Conservation (phyloP, 2,329 filamentous ascomycete genomes). For the Scedosporium aurantiacum region DNA sequence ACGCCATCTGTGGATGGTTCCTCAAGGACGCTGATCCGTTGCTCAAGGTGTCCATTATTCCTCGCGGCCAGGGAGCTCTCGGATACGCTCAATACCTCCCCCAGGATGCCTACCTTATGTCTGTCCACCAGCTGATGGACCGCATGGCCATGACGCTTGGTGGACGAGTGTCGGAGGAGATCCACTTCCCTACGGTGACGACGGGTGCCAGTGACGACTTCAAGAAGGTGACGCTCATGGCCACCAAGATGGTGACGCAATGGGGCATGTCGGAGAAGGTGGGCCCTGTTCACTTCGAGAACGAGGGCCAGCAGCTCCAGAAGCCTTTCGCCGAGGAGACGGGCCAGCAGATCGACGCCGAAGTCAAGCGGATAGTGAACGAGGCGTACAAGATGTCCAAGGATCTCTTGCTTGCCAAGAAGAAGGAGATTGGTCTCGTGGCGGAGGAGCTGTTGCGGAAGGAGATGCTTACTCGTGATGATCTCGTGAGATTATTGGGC, state of each 20-base stretch:
- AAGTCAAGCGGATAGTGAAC: constrained; percentile 85
- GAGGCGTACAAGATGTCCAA: constrained; percentile 87
- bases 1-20: constrained; percentile 98
- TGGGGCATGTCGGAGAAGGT: constrained; percentile 97
- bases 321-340: constrained; percentile 97
- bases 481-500: constrained; percentile 81
- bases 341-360: constrained; percentile 79
- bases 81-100: constrained; percentile 98
- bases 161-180: constrained; percentile 86
- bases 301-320: constrained; percentile 68
- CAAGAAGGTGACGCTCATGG: constrained; percentile 95
- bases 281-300: constrained; percentile 83
- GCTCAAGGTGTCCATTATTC: constrained; percentile 97
- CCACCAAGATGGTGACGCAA: constrained; percentile 96
- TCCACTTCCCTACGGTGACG: constrained; percentile 94
- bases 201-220: constrained; percentile 94
- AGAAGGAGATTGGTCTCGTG: constrained; percentile 75
- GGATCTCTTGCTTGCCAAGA: constrained; percentile 72
- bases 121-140: constrained; percentile 90
- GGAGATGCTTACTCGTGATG: constrained; percentile 83
- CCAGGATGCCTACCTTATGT: constrained; percentile 90
- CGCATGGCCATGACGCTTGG: constrained; percentile 99
- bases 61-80: constrained; percentile 82
- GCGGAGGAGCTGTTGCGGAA: constrained; percentile 88
- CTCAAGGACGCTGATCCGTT: constrained; percentile 93